These are phyloP conservation scores for Cicer arietinum DNA, from an alignment of 306 rosid species.

Conservation along the genomic window DNA sequence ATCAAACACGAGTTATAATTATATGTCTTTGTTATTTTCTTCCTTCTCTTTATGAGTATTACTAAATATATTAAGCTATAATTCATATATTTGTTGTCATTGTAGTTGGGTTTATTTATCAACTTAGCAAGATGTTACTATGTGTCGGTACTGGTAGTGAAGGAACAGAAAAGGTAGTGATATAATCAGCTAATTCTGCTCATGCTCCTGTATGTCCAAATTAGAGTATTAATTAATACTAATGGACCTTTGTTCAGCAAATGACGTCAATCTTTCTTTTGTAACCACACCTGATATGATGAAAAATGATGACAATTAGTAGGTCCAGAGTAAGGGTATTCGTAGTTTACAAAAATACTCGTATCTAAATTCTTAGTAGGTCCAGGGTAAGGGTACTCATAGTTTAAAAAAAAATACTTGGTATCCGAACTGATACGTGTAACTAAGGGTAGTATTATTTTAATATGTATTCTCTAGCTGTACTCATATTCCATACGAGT, in stretches of 20 bases:
- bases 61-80: neutral
- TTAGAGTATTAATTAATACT: neutral
- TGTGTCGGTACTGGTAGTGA: neutral
- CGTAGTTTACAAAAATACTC: no score
- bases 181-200: neutral
- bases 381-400: no score
- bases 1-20: no score
- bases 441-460: no score
- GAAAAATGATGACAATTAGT: no score
- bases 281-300: no score
- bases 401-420: no score
- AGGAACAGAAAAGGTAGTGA: neutral
- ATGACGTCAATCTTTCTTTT: neutral
- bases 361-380: no score
- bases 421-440: no score
- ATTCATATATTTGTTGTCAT: neutral
- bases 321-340: no score
- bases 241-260: neutral
- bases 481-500: no score
- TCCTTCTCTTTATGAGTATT: neutral
- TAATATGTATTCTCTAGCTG: no score
- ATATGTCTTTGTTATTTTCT: neutral
- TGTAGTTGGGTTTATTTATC: slow-evolving; percentile 5
- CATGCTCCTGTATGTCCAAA: neutral
- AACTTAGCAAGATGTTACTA: neutral